Percentiles rank a stretch among this genome's conserved stretches.
phyloP scores from a whole-genome alignment of 1,284 basidiomycete species.

The Fistulinella staudtii region DNA sequence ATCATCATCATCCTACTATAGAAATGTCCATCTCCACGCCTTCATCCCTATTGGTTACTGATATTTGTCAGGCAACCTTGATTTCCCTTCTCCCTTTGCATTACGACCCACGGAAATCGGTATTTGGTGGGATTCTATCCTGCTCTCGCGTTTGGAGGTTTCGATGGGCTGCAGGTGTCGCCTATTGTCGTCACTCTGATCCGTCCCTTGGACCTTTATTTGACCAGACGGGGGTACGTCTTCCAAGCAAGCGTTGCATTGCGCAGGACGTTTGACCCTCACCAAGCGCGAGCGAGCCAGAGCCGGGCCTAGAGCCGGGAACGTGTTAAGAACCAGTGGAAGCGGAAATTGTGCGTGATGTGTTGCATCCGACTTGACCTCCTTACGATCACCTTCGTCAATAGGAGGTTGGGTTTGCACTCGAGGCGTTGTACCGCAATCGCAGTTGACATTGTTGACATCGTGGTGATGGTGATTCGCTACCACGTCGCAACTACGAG shows the following conservation, averaged over 20 bases:
- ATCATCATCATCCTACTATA: not conserved
- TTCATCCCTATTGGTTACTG: not conserved
- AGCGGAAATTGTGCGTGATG: not conserved
- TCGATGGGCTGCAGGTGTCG: not conserved
- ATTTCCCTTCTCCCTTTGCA: constrained; percentile 11
- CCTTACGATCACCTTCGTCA: too few species aligned
- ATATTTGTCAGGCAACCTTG: constrained; percentile 8
- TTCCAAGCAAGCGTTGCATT: not conserved
- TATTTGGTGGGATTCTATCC: not conserved
- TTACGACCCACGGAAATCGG: not conserved
- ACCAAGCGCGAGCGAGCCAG: not conserved
- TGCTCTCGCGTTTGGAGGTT: not conserved
- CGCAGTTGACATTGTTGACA: too few species aligned
- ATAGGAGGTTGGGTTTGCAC: too few species aligned
- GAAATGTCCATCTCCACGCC: not conserved
- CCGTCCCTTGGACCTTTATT: not conserved
- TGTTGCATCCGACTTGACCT: too few species aligned
- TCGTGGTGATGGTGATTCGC: too few species aligned
- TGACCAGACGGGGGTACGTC: not conserved
- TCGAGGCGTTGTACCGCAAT: too few species aligned
- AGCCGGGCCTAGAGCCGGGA: not conserved
- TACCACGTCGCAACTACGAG: not conserved
- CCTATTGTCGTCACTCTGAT: not conserved
- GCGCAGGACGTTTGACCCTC: not conserved
- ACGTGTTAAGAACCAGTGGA: not conserved